Evolutionary conservation across 2,329 filamentous ascomycete species (phyloP), one percentile per base, ranked within the genome.

Genomic region (Pseudogymnoascus sp.): DNA sequence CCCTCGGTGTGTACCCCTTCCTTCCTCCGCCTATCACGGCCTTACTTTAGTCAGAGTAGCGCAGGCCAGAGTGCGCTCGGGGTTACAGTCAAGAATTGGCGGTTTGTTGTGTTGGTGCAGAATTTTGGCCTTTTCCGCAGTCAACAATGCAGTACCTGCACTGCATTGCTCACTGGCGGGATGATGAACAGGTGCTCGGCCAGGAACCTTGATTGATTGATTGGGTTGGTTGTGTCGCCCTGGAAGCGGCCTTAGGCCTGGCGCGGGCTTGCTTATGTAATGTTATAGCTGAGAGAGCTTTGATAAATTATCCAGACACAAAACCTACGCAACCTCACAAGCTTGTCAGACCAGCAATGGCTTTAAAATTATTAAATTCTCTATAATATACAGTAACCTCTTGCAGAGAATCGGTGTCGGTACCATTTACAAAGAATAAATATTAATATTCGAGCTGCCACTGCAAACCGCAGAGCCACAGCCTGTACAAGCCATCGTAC

Each of bases 101-200:
- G n/a, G 29, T 34, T 57, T 57, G 26, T 34, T 57, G 51, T 34
- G 29, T 34, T 18, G n/a, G n/a, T 57, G n/a, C n/a, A 14, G 26
- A 31, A 34, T 57, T 31, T 57, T 34, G 51, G 51, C 51, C 51
- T 31, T 57, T 57, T 57, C 26, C 51, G 29, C 51, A 57, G 51
- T 57, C 51, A 57, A 57, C 51, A 57, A 57, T 57, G 51, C 51
- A 57, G 51, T 57, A 34, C 51, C n/a, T 31, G 51, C 29, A 57
- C 51, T 57, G 26, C 51, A 57, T 57, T 57, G 51, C 51, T 57
- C 47, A 54, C 51, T 57, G 51, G 29, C 26, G 26, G 26, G n/a
- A 57, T n/a, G 26, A 57, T 57, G 10, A 54, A 54, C 47, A 16
- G 26, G 8, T 57, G 26, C 51, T 57, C n/a, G 26, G 29, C 29